phyloP scores from a whole-genome alignment of 2,329 filamentous ascomycete genomes.

The Trichoderma sp. region DNA sequence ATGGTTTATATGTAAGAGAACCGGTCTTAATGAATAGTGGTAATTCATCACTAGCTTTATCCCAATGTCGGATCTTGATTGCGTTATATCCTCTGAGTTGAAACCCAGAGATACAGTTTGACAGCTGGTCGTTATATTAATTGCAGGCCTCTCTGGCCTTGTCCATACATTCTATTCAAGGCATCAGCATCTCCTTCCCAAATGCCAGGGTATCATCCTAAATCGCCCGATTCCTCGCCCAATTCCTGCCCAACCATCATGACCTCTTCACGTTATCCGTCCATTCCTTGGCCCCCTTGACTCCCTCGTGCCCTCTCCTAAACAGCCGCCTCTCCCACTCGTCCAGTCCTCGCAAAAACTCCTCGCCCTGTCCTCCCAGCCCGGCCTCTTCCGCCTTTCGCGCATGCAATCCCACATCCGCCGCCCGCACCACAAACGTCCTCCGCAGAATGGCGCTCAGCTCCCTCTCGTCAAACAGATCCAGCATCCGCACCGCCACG shows the following conservation, averaged over 20 bases:
- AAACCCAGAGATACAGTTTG: not conserved
- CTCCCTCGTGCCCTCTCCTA: conserved; percentile 71
- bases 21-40: no score
- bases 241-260: conserved; percentile 32
- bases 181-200: not conserved
- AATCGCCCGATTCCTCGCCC: not conserved
- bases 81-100: not conserved
- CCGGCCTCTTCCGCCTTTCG: conserved; percentile 72
- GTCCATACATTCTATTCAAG: not conserved
- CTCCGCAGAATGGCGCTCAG: conserved; percentile 74
- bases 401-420: conserved; percentile 84
- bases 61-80: no score
- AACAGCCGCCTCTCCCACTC: conserved; percentile 84
- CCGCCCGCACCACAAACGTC: conserved; percentile 79
- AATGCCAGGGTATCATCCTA: conserved; percentile 14
- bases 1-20: no score
- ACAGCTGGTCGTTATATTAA: not conserved
- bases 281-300: conserved; percentile 70
- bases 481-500: conserved; percentile 80
- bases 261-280: conserved; percentile 57
- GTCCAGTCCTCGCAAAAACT: conserved; percentile 85
- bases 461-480: conserved; percentile 80
- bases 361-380: conserved; percentile 62
- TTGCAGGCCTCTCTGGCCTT: not conserved
- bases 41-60: no score